Conservation (phyloP, 2,329 filamentous ascomycete genomes). For the Diplodia seriata region DNA sequence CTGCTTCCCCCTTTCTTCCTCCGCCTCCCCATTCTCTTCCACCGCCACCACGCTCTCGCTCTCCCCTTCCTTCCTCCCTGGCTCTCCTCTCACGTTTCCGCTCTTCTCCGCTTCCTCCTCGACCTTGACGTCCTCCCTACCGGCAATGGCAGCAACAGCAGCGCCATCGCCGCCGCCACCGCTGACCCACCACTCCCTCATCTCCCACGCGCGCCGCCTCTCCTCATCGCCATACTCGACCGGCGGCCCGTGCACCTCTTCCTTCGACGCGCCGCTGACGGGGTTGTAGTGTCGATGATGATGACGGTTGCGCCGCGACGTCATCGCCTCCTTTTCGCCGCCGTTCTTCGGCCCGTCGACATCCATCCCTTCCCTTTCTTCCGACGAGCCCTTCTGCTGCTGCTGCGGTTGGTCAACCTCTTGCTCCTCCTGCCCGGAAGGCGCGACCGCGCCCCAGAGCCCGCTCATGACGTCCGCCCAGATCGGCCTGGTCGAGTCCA, state of each 20-base stretch:
- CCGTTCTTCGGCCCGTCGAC: no score
- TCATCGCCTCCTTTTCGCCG: background rate
- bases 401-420: background rate
- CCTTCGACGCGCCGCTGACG: slow-evolving; percentile 38
- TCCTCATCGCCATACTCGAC: slow-evolving; percentile 57
- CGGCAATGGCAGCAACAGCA: background rate
- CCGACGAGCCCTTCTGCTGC: background rate
- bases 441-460: slow-evolving; percentile 8
- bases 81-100: background rate
- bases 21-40: background rate
- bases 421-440: slow-evolving; percentile 5
- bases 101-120: background rate
- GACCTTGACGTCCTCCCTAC: no score
- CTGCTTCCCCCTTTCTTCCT: background rate
- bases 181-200: slow-evolving; percentile 51
- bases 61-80: background rate
- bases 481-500: slow-evolving; percentile 35
- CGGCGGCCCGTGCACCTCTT: slow-evolving; percentile 55
- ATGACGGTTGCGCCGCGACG: background rate
- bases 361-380: background rate
- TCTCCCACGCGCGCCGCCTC: slow-evolving; percentile 48
- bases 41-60: no score
- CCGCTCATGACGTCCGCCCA: slow-evolving; percentile 41
- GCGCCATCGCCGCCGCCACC: background rate
- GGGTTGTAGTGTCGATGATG: background rate